Evolutionary conservation across 1,284 basidiomycete genomes (phyloP).

Genomic region (Cutaneotrichosporon cavernicola): DNA sequence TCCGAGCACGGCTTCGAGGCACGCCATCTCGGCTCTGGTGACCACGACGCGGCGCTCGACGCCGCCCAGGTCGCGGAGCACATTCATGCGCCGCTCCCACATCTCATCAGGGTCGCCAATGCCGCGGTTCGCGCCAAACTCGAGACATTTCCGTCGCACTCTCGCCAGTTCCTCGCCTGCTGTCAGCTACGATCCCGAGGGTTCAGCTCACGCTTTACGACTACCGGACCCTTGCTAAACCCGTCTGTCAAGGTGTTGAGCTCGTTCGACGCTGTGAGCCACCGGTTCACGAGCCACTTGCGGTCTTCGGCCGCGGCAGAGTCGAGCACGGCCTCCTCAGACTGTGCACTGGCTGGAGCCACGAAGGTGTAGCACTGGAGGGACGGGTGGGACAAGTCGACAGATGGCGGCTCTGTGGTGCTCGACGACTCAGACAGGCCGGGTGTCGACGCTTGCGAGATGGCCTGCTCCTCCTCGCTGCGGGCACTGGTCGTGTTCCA

Average conservation of each 20-base stretch:
- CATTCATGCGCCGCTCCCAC: slow-evolving; percentile 25
- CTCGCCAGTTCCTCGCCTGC: slow-evolving; percentile 13
- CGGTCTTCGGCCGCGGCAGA: slow-evolving; percentile 20
- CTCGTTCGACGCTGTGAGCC: slow-evolving; percentile 12
- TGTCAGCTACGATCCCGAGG: not conserved
- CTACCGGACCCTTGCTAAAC: slow-evolving; percentile 12
- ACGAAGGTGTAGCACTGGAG: slow-evolving; percentile 12
- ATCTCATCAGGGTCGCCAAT: slow-evolving; percentile 26
- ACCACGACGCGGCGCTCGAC: slow-evolving; percentile 23
- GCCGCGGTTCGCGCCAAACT: slow-evolving; percentile 20
- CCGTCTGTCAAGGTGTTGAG: slow-evolving; percentile 15
- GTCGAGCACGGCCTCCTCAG: slow-evolving; percentile 19
- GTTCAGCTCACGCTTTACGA: slow-evolving; percentile 17
- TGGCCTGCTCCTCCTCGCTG: not conserved
- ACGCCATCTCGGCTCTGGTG: slow-evolving; percentile 24
- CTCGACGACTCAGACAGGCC: slow-evolving; percentile 7
- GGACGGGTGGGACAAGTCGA: slow-evolving; percentile 8
- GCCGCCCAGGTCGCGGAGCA: slow-evolving; percentile 23
- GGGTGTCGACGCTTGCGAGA: not conserved
- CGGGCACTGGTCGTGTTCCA: slow-evolving; percentile 15
- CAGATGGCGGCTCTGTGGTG: not conserved
- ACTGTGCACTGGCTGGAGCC: slow-evolving; percentile 11
- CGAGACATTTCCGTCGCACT: slow-evolving; percentile 14
- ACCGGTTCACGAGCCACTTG: slow-evolving; percentile 29
- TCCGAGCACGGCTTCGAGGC: slow-evolving; percentile 25